Base-by-base conservation (phyloP, 2,329 filamentous ascomycete genomes). In the Cladobotryum protrusum region DNA sequence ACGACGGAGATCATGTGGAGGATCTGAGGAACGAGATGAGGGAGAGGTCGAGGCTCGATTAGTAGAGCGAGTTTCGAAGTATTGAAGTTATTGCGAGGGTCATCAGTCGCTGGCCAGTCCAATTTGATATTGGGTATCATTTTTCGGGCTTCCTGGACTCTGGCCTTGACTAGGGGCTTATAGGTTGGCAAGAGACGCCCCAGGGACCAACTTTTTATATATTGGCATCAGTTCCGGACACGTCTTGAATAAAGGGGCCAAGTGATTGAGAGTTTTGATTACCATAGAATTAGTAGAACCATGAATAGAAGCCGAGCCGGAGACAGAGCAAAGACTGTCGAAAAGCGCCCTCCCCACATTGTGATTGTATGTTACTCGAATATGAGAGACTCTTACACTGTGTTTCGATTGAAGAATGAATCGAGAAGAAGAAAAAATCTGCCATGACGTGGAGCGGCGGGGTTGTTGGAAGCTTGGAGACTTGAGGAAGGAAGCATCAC, bases 1-100 rank as follows among this genome's bases (percentile, higher is more conserved):
- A 81, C 72, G 15, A 80, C 75, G 3, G 73, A 67, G 55, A 78
- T 78, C 66, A 80, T 78, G 59, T 81, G 77, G 29, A 80, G 67
- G 59, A 79, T 67, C 36, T 78, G 65, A 2, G 78, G 76, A 2
- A 75, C 74, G 40, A 81, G 69, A 50, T 73, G 67, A 4, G 76
- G 71, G 33, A 71, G 67, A 1, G 72, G 59, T 1, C 78, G 73
- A 61, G 73, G 73, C 60, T 81, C 78, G 52, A 82, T 72, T n/a
- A 82, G 68, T 9, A 82, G 70, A 29, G 76, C 78, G 35, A 81
- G 68, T 59, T 80, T 79, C 50, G 68, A 72, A 45, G 67, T 65
- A 57, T 79, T 77, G 46, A 68, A 75, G 13, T 62, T 64, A 14
- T 60, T 54, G 29, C 63, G 64, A 6, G 67, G 65, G 54, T 69